Base-by-base conservation (phyloP, 768 basidiomycete species). In the Lanmaoa rubissima region DNA sequence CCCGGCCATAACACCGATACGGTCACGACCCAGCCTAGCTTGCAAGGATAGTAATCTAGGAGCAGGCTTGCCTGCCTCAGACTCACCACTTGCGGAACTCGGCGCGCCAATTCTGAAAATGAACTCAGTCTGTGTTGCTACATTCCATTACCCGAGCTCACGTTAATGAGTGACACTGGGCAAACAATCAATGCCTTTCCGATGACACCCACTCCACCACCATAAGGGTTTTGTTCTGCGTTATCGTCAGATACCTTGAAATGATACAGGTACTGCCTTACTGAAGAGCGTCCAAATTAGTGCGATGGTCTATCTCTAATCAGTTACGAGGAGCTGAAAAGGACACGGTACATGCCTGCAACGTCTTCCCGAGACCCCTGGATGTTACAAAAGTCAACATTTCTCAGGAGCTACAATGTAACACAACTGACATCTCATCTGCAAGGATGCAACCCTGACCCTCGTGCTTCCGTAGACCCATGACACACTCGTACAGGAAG, bases 361-460 rank as follows among this genome's bases (percentile, higher is more conserved):
- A 73, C 1, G 94, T 97, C 76, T 99, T 99, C n/a, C 97, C 97
- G 48, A 99, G 82, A 48, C 96, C 96, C 95, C 95, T 88, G 77
- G 19, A 36, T 57, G 35, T 17, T 48, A 53, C 21, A 38, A 55
- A 57, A 44, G 47, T 64, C 19, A 65, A 17, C 28, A 49, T 31
- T 68, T 28, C 28, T 55, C 31, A 51, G 24, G 16, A 42, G 40
- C 19, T 17, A 36, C 34, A 51, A 28, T 35, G 47, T 17, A n/a
- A 45, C 8, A 51, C 38, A 40, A 58, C 72, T 35, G 59, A 92
- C 94, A 97, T 96, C 65, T 98, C 97, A 72, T 99, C 97, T 2
- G 96, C 97, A 35, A 99, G 81, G 61, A 99, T 97, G 64, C 93
- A 95, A 1, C 96, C 96, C 67, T 91, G 85, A 1, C 93, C 90